Percentiles rank a stretch among this genome's conserved stretches.
Evolutionary conservation across 345 rosid species (phyloP).

Genomic region (Excoecaria cochinchinensis): DNA sequence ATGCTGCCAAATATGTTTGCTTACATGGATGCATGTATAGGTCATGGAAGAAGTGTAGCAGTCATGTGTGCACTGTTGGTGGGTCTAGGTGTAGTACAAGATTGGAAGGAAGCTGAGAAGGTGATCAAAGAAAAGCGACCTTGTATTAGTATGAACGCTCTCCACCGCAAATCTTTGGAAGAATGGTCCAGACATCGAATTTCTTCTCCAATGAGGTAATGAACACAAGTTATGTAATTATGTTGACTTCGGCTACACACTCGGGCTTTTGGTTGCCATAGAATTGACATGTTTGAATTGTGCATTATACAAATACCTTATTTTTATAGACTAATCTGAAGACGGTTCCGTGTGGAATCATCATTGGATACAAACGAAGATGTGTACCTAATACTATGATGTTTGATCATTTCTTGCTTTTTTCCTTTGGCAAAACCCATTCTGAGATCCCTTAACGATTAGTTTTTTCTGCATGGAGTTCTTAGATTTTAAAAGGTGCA

Average conservation of each 20-base stretch:
- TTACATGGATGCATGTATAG: conserved; percentile 25
- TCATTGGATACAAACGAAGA: neutral
- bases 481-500: no score
- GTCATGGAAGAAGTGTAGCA: conserved; percentile 80
- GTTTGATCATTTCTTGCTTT: neutral
- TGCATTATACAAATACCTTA: no score
- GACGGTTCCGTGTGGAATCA: neutral
- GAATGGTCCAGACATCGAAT: conserved; percentile 59
- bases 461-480: no score
- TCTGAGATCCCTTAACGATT: no score
- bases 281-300: no score
- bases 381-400: neutral
- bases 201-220: conserved; percentile 27
- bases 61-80: conserved; percentile 63
- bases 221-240: conserved; percentile 5
- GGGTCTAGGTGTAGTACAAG: conserved; percentile 54
- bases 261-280: neutral
- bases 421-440: neutral
- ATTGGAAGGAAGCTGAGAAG: conserved; percentile 66
- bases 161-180: conserved; percentile 49
- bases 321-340: no score
- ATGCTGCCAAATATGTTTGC: neutral
- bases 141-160: conserved; percentile 48
- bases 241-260: neutral
- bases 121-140: conserved; percentile 50